Evolutionary conservation across 495 filamentous ascomycete species (phyloP), one percentile per base, ranked within the genome.

Genomic region (Pyrenopolyporus hunteri): DNA sequence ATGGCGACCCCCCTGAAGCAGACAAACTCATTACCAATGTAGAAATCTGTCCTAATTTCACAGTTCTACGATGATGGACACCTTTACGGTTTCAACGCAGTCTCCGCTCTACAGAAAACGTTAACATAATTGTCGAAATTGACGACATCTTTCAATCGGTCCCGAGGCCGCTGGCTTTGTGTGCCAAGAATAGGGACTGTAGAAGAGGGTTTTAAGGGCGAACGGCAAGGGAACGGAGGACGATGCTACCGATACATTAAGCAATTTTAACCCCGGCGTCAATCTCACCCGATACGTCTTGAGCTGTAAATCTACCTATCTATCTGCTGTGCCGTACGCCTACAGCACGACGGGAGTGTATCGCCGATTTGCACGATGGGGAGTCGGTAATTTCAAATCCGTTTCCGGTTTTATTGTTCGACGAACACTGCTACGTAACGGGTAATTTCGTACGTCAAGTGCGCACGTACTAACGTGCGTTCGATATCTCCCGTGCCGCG

Each of bases 241-340:
- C 39, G 43, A 66, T 59, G 57, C 47, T 66, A 60, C 56, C 51
- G 37, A 37, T 57, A 49, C 63, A 66, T 60, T 20, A 45, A 66
- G 56, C 51, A 66, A 66, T 66, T 57, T 66, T 36, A 45, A 49
- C 56, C 51, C n/a, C 17, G 23, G 45, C 40, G 63, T 43, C 57
- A 47, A 60, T 66, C 63, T 57, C 63, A 52, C 63, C 54, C 44
- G 32, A 48, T 66, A 48, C 46, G 46, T 37, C 51, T 32, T 29
- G 52, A 60, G 63, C 44, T 57, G 46, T 46, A 57, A 48, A 53
- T 42, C 48, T 39, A n/a, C 33, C 40, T 23, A 16, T 42, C 42
- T n/a, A n/a, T 26, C 33, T 52, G 57, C 63, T 66, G 63, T 10
- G 63, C 63, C 63, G 63, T 66, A 57, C 8, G 32, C 44, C 22